Evolutionary conservation across 768 basidiomycete species (phyloP).

Genomic region (Suillus subluteus): DNA sequence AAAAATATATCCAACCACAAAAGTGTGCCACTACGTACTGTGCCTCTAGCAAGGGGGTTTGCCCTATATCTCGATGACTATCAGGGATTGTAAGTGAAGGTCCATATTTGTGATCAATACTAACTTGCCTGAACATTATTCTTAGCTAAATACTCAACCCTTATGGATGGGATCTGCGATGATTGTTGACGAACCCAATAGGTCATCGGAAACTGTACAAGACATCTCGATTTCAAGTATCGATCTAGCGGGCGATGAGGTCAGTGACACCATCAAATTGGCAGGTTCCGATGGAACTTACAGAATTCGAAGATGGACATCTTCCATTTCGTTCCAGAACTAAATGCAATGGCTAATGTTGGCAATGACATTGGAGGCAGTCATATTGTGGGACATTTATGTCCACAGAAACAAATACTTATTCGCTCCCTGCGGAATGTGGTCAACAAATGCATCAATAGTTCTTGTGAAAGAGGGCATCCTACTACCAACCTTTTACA

Average conservation of each 20-base stretch:
- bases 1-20: background rate
- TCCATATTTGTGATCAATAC: background rate
- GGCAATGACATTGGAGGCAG: too few relatives aligned
- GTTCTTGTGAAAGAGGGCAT: background rate
- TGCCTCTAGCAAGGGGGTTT: slow-evolving; percentile 1
- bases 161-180: background rate
- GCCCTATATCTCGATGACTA: background rate
- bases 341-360: background rate
- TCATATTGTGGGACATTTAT: background rate
- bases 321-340: background rate
- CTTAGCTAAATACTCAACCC: background rate
- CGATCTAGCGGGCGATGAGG: background rate
- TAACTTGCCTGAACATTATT: background rate
- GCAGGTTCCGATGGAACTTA: background rate
- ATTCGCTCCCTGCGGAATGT: background rate
- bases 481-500: background rate
- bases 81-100: background rate
- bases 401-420: background rate
- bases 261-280: background rate
- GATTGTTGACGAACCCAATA: background rate
- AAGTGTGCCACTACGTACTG: background rate
- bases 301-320: background rate
- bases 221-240: background rate
- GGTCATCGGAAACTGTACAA: background rate
- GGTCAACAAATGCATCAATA: background rate